These are phyloP conservation scores for Aspergillus latus DNA, from an alignment of 2,329 filamentous ascomycete genomes.

Conservation along the genomic window DNA sequence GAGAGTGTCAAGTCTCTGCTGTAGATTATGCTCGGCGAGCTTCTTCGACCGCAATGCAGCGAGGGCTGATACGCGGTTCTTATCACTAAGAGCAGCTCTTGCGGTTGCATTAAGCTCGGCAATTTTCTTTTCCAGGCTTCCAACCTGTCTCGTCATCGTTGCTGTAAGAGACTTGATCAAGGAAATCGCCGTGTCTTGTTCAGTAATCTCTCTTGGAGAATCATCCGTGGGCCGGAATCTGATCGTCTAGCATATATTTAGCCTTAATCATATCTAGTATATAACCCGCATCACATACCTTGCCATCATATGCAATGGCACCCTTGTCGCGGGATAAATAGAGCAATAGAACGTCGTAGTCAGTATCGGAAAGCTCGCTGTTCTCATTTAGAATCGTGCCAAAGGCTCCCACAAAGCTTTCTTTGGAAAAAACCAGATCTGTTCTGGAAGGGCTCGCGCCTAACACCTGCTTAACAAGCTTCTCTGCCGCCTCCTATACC, in stretches of 20 bases:
- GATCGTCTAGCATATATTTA: constrained; percentile 57
- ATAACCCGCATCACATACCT: constrained; percentile 33
- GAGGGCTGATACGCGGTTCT: constrained; percentile 73
- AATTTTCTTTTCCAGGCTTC: constrained; percentile 60
- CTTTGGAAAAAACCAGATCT: constrained; percentile 66
- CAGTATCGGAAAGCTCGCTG: constrained; percentile 58
- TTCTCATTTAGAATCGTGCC: constrained; percentile 51
- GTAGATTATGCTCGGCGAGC: constrained; percentile 70
- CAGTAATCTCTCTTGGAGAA: constrained; percentile 58
- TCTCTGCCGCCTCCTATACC: constrained; percentile 53
- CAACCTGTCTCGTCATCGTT: constrained; percentile 65
- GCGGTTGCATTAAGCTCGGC: constrained; percentile 56
- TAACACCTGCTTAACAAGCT: constrained; percentile 50
- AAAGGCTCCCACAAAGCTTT: constrained; percentile 63
- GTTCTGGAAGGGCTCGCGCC: constrained; percentile 52
- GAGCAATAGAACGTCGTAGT: constrained; percentile 68
- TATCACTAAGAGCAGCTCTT: constrained; percentile 67
- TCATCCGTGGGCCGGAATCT: constrained; percentile 65
- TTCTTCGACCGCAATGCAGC: constrained; percentile 81
- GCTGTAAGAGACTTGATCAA: constrained; percentile 72
- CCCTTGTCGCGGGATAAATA: constrained; percentile 69
- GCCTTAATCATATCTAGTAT: neutral
- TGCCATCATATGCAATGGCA: constrained; percentile 48
- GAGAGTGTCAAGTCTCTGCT: constrained; percentile 70
- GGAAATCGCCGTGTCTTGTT: constrained; percentile 79